A percentile compares a stretch with the other conserved stretches of the same genome.
These are phyloP conservation scores for Penicillium turbatum DNA, from an alignment of 495 filamentous ascomycete species.

Conservation along the genomic window DNA sequence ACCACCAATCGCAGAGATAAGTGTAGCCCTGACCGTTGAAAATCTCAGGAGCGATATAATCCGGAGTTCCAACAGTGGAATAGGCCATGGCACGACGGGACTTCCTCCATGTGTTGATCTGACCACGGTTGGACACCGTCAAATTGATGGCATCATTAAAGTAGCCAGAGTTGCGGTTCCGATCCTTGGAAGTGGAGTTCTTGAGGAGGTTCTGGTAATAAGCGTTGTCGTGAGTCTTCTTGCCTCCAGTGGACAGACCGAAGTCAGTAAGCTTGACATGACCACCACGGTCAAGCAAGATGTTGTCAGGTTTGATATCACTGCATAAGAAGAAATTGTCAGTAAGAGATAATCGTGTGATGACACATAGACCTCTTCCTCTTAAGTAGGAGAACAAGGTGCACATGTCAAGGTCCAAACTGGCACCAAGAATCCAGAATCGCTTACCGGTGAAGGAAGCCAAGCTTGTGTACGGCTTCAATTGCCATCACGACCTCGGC, in stretches of 20 bases:
- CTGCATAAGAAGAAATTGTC: slow-evolving; percentile 41
- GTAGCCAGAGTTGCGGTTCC: slow-evolving; percentile 75
- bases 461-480: slow-evolving; percentile 94
- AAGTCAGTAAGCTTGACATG: slow-evolving; percentile 99
- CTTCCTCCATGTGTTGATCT: slow-evolving; percentile 98
- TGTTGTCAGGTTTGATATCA: slow-evolving; percentile 99
- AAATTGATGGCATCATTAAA: slow-evolving; percentile 97
- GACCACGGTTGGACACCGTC: slow-evolving; percentile 92
- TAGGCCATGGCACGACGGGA: slow-evolving; percentile 94
- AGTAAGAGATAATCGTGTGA: slow-evolving; percentile 5
- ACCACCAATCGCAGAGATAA: slow-evolving; percentile 99
- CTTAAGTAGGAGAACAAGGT: not conserved
- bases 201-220: slow-evolving; percentile 98
- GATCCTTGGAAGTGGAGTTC: slow-evolving; percentile 65
- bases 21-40: slow-evolving; percentile 95
- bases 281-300: slow-evolving; percentile 88
- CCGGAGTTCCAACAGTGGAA: slow-evolving; percentile 95
- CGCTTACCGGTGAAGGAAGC: slow-evolving; percentile 94
- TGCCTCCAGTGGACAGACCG: slow-evolving; percentile 94
- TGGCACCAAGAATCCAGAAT: not conserved
- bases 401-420: not conserved
- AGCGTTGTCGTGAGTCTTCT: slow-evolving; percentile 94
- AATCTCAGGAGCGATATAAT: slow-evolving; percentile 98
- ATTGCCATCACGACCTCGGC: slow-evolving; percentile 96
- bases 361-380: not conserved